These are phyloP conservation scores for Monosporascus sp. DNA, from an alignment of 2,329 filamentous ascomycete genomes.

Conservation along the genomic window DNA sequence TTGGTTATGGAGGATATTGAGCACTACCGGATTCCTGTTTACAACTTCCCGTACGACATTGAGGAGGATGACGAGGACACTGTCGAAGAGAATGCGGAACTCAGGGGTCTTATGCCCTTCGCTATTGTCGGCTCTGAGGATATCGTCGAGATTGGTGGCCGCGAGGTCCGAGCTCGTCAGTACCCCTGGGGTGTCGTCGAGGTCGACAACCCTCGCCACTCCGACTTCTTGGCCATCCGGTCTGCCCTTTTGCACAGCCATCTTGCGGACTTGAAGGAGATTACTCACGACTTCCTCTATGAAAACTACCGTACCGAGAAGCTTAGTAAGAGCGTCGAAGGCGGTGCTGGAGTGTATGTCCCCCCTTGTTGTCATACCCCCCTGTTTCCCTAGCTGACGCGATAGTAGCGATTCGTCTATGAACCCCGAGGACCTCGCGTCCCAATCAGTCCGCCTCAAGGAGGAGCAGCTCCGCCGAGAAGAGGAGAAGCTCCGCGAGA, in stretches of 20 bases:
- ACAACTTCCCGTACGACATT: constrained; percentile 99
- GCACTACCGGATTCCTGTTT: constrained; percentile 98
- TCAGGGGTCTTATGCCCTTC: constrained; percentile 96
- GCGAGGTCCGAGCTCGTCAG: constrained; percentile 87
- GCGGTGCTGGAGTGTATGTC: constrained; percentile 80
- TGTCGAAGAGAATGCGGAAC: constrained; percentile 97
- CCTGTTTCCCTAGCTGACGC: constrained; percentile 24
- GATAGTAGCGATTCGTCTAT: constrained; percentile 70
- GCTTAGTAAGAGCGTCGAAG: constrained; percentile 98
- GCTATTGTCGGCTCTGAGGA: constrained; percentile 98
- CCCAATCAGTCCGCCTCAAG: constrained; percentile 97
- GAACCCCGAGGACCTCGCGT: constrained; percentile 95
- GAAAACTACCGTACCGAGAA: constrained; percentile 99
- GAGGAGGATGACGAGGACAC: constrained; percentile 99
- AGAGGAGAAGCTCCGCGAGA: constrained; percentile 99
- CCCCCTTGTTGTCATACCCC: neutral
- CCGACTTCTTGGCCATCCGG: constrained; percentile 95
- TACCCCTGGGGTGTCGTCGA: constrained; percentile 99
- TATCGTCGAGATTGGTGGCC: constrained; percentile 86
- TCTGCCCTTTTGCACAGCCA: constrained; percentile 96
- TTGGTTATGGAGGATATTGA: constrained; percentile 99
- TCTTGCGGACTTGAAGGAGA: constrained; percentile 97
- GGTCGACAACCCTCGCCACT: constrained; percentile 98
- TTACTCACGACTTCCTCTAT: constrained; percentile 99
- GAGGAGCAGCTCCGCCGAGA: constrained; percentile 98